phyloP scores from a whole-genome alignment of 495 filamentous ascomycete species.

The Rostrohypoxylon terebratum region DNA sequence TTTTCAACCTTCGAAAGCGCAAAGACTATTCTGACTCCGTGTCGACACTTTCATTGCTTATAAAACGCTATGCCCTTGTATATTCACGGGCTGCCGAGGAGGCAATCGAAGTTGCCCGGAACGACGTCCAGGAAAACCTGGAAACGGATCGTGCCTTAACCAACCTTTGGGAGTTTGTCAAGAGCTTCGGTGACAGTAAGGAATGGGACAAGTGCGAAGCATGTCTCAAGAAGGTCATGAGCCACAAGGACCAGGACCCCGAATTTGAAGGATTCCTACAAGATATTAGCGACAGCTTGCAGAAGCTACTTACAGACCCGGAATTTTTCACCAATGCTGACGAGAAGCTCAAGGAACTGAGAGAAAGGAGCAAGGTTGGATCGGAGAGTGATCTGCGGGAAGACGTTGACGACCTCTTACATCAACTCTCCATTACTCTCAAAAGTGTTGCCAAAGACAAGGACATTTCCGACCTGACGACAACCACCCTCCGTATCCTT shows the following conservation, averaged over 20 bases:
- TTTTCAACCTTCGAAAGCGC: slow-evolving; percentile 78
- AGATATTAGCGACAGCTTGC: slow-evolving; percentile 75
- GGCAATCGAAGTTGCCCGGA: slow-evolving; percentile 69
- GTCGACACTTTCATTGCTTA: slow-evolving; percentile 76
- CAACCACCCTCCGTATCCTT: slow-evolving; percentile 72
- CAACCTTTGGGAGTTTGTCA: slow-evolving; percentile 81
- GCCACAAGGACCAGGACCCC: slow-evolving; percentile 79
- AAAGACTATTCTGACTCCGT: slow-evolving; percentile 88
- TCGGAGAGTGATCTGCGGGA: slow-evolving; percentile 73
- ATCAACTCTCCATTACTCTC: slow-evolving; percentile 75
- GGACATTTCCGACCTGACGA: slow-evolving; percentile 73
- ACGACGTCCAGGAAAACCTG: slow-evolving; percentile 76
- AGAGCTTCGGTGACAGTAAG: slow-evolving; percentile 76
- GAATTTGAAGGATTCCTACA: slow-evolving; percentile 83
- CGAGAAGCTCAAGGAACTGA: slow-evolving; percentile 77
- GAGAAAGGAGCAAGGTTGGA: slow-evolving; percentile 72
- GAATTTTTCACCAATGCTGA: slow-evolving; percentile 79
- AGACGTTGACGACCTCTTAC: slow-evolving; percentile 78
- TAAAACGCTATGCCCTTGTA: slow-evolving; percentile 79
- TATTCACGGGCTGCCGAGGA: slow-evolving; percentile 79
- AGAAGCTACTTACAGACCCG: slow-evolving; percentile 88
- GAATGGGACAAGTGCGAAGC: slow-evolving; percentile 82
- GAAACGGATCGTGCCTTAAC: slow-evolving; percentile 80
- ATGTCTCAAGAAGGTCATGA: slow-evolving; percentile 73
- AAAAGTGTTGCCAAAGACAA: slow-evolving; percentile 74